A percentile compares a stretch with the other conserved stretches of the same genome.
Evolutionary conservation across 2,329 filamentous ascomycete genomes (phyloP).

Genomic region (Calonectria henricotiae): DNA sequence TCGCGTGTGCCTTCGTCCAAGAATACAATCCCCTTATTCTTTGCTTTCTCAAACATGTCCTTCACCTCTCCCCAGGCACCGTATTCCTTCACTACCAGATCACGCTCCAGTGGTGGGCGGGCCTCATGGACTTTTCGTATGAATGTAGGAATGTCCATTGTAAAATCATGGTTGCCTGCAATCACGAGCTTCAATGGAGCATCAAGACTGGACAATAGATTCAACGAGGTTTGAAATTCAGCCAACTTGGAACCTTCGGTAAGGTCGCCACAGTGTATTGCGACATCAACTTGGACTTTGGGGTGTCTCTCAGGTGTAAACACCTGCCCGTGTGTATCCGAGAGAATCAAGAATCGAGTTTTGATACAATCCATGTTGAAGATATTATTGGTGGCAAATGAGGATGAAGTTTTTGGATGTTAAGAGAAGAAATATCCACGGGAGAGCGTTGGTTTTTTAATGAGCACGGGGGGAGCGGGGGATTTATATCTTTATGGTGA

Average conservation of each 20-base stretch:
- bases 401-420: too few species aligned
- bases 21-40: constrained; percentile 51
- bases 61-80: constrained; percentile 58
- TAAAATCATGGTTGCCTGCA: constrained; percentile 69
- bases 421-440: too few species aligned
- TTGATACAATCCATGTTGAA: too few species aligned
- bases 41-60: constrained; percentile 44
- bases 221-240: constrained; percentile 55
- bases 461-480: too few species aligned
- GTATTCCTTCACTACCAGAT: constrained; percentile 50
- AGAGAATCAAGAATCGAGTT: too few species aligned
- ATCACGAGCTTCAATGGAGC: constrained; percentile 67
- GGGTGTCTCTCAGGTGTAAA: too few species aligned
- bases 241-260: constrained; percentile 63
- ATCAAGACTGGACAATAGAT: constrained; percentile 50
- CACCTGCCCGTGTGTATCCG: too few species aligned
- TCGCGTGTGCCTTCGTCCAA: constrained; percentile 62
- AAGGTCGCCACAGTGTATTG: constrained; percentile 58
- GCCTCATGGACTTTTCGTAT: constrained; percentile 44
- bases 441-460: too few species aligned
- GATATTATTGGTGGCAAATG: too few species aligned
- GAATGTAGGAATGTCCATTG: constrained; percentile 58
- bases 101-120: background rate
- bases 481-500: too few species aligned
- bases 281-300: too few species aligned